phyloP scores from a whole-genome alignment of 2,329 filamentous ascomycete species.

The Verticillium zaregamsianum region DNA sequence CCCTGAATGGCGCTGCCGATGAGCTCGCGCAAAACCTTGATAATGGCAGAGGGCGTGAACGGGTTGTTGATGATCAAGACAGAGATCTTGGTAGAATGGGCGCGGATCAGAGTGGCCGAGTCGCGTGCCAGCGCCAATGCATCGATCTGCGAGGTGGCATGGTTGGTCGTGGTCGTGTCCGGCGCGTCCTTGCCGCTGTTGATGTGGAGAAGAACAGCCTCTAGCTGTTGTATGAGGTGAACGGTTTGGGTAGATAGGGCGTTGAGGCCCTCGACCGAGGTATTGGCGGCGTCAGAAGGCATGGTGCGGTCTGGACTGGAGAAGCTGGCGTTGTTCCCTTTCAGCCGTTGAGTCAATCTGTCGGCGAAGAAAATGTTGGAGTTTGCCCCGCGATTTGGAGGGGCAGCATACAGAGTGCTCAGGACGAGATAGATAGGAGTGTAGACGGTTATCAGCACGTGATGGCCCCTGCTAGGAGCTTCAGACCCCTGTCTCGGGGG shows the following conservation, averaged over 20 bases:
- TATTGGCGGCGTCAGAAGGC: conserved; percentile 10
- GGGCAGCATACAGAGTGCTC: conserved; percentile 2
- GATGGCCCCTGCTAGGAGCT: conserved; percentile 6
- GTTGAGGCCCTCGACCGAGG: conserved; percentile 32
- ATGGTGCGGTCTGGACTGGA: neutral
- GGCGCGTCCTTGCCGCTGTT: conserved; percentile 23
- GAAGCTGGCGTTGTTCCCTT: neutral
- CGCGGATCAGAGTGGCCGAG: conserved; percentile 67
- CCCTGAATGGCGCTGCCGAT: conserved; percentile 69
- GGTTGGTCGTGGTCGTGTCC: conserved; percentile 6
- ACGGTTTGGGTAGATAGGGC: conserved; percentile 31
- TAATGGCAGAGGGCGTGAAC: conserved; percentile 75
- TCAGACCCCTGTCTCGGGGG: conserved; percentile 8
- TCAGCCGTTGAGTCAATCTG: neutral
- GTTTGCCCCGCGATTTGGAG: conserved; percentile 16
- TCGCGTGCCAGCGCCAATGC: conserved; percentile 68
- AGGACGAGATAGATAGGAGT: neutral
- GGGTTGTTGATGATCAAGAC: conserved; percentile 83
- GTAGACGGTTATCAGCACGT: conserved; percentile 7
- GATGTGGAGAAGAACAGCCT: conserved; percentile 35
- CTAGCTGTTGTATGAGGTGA: conserved; percentile 36
- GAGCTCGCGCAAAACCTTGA: conserved; percentile 67
- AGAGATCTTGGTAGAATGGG: conserved; percentile 83
- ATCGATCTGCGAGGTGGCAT: conserved; percentile 33
- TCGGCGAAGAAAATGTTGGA: conserved; percentile 6